Evolutionary conservation across 2,329 filamentous ascomycete species (phyloP).

Genomic region (Curvularia verruculosa): DNA sequence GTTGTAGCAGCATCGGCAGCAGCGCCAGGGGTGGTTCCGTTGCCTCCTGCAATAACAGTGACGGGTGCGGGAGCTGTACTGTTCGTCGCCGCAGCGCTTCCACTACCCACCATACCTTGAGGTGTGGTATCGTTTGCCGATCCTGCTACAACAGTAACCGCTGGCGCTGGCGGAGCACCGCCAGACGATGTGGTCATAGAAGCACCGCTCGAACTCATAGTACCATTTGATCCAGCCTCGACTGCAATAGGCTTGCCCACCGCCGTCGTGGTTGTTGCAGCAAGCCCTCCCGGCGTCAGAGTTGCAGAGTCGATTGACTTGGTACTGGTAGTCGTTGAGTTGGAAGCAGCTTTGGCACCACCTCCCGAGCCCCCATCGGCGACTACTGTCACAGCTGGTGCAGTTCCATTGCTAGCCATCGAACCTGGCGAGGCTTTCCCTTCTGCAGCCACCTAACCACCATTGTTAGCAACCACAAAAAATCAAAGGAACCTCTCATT

Average conservation of each 20-base stretch:
- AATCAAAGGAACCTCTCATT: neutral
- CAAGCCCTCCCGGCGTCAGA: conserved; percentile 29
- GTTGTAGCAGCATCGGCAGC: conserved; percentile 19
- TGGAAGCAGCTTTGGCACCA: conserved; percentile 16
- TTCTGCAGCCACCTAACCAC: neutral
- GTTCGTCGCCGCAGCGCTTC: neutral
- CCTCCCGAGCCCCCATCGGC: conserved; percentile 21
- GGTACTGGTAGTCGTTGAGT: conserved; percentile 15
- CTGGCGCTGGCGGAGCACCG: neutral
- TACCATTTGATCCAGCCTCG: conserved; percentile 15
- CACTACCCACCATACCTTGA: conserved; percentile 10
- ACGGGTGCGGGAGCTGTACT: neutral
- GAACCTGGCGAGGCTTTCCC: neutral
- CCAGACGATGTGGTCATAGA: neutral
- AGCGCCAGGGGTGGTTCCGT: conserved; percentile 16
- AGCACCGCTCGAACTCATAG: too few relatives aligned
- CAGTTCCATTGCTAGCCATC: neutral
- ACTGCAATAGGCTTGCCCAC: conserved; percentile 28
- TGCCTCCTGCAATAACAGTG: conserved; percentile 24
- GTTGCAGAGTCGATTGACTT: conserved; percentile 29
- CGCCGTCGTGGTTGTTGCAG: conserved; percentile 26
- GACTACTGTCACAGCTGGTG: conserved; percentile 20
- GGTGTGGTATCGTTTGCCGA: neutral
- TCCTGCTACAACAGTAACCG: conserved; percentile 30
- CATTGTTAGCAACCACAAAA: neutral